Conservation (phyloP, 2,329 filamentous ascomycete genomes). For the Aspergillus phoenicis region DNA sequence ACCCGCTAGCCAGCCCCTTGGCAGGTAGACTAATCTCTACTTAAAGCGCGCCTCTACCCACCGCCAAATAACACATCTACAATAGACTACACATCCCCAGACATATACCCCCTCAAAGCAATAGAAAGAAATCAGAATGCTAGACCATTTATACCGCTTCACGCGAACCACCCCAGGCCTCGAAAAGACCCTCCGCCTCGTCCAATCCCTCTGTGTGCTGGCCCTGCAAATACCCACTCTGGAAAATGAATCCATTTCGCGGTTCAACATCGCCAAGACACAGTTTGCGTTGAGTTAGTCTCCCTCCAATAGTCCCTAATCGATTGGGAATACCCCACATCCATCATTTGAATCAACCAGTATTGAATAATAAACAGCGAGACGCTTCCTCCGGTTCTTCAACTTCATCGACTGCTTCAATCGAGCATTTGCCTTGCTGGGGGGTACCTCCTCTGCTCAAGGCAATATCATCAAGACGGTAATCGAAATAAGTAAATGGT, state of each 20-base stretch:
- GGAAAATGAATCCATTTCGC: conserved; percentile 26
- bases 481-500: conserved; percentile 60
- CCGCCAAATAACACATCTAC: too few relatives aligned
- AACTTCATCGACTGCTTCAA: conserved; percentile 66
- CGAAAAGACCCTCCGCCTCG: conserved; percentile 39
- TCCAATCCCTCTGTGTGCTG: conserved; percentile 36
- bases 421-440: conserved; percentile 51
- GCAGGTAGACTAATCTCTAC: too few relatives aligned
- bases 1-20: too few relatives aligned
- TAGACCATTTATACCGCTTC: conserved; percentile 32
- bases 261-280: conserved; percentile 36
- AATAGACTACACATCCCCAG: background rate
- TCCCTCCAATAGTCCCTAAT: background rate
- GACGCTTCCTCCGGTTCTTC: conserved; percentile 69
- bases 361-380: conserved; percentile 36
- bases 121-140: conserved; percentile 1
- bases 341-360: background rate
- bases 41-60: too few relatives aligned
- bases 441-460: conserved; percentile 20
- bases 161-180: conserved; percentile 31
- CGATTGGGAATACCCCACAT: too few relatives aligned
- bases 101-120: background rate
- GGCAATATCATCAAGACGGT: conserved; percentile 24
- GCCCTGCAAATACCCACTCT: conserved; percentile 18
- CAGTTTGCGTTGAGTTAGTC: conserved; percentile 46